Evolutionary conservation across 768 basidiomycete species (phyloP).

Genomic region (Trametes gibbosa): DNA sequence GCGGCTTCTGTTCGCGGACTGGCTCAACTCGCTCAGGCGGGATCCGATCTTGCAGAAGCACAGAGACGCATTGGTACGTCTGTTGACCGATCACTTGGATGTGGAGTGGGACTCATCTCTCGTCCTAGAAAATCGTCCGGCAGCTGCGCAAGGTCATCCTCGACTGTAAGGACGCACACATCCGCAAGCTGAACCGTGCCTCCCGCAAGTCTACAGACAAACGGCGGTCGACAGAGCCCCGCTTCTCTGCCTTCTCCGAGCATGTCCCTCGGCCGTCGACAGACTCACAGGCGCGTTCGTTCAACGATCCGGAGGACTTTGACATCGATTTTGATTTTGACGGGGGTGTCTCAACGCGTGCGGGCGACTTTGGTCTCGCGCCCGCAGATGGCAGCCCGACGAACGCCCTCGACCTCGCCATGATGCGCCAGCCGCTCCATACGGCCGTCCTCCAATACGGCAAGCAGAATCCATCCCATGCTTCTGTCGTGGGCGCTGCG

Average conservation of each 20-base stretch:
- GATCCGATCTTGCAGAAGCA: slow-evolving; percentile 70
- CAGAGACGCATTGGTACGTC: slow-evolving; percentile 68
- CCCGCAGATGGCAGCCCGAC: slow-evolving; percentile 15
- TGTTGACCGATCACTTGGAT: background rate
- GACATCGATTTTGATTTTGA: slow-evolving; percentile 79
- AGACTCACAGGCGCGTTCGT: slow-evolving; percentile 19
- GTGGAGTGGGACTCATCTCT: slow-evolving; percentile 1
- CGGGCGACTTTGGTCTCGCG: slow-evolving; percentile 3
- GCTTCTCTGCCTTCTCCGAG: slow-evolving; percentile 17
- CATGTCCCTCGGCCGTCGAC: slow-evolving; percentile 6
- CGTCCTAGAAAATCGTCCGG: slow-evolving; percentile 67
- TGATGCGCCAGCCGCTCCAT: slow-evolving; percentile 62
- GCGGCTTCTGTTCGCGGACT: slow-evolving; percentile 66
- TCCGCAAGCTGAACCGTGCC: slow-evolving; percentile 26
- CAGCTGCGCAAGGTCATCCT: slow-evolving; percentile 81
- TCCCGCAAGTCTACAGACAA: slow-evolving; percentile 29
- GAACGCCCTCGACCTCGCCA: slow-evolving; percentile 54
- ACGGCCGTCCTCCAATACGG: slow-evolving; percentile 49
- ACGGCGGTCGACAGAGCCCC: slow-evolving; percentile 22
- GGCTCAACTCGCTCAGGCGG: slow-evolving; percentile 74
- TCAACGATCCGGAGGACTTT: slow-evolving; percentile 53
- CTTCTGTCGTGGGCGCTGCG: background rate
- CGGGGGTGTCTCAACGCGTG: slow-evolving; percentile 21
- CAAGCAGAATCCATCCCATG: slow-evolving; percentile 33
- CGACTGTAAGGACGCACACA: slow-evolving; percentile 71